Percentiles rank a stretch among this genome's conserved stretches.
Evolutionary conservation across 352 stramenopile species (phyloP).

Genomic region (Phytopythium oedochilum): DNA sequence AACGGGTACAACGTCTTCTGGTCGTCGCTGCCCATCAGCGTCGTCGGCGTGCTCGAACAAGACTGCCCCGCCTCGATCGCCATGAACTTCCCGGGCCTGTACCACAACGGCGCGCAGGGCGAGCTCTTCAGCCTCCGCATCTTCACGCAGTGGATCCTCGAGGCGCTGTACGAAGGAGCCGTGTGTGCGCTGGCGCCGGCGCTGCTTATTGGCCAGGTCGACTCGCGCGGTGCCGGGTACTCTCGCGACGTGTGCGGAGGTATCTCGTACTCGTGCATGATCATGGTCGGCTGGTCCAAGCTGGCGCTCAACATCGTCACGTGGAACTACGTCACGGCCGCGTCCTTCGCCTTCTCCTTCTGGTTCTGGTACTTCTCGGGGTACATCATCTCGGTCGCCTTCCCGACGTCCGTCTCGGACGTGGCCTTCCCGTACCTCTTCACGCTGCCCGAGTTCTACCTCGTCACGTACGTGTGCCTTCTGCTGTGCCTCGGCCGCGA

Average conservation of each 20-base stretch:
- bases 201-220: conserved; percentile 48
- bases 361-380: conserved; percentile 73
- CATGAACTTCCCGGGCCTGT: conserved; percentile 75
- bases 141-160: conserved; percentile 74
- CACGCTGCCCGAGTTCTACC: conserved; percentile 65
- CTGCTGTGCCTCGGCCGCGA: conserved; percentile 73
- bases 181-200: conserved; percentile 68
- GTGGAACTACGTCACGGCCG: conserved; percentile 62
- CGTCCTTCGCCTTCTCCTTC: conserved; percentile 56
- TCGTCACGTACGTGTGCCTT: conserved; percentile 65
- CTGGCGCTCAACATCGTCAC: conserved; percentile 81
- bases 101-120: conserved; percentile 70
- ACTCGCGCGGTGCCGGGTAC: conserved; percentile 57
- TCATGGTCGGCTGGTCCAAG: conserved; percentile 77
- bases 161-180: conserved; percentile 72
- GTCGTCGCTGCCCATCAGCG: conserved; percentile 90
- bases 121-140: conserved; percentile 82
- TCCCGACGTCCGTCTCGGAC: conserved; percentile 58
- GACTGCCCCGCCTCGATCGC: conserved; percentile 68
- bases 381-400: conserved; percentile 50
- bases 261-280: conserved; percentile 76
- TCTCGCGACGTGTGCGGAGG: conserved; percentile 67
- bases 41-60: conserved; percentile 80
- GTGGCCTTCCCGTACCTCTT: conserved; percentile 79
- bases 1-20: conserved; percentile 97